Percentiles rank a stretch among this genome's conserved stretches.
Conservation (phyloP, 2,329 filamentous ascomycete genomes). For the Aspergillus ustus region DNA sequence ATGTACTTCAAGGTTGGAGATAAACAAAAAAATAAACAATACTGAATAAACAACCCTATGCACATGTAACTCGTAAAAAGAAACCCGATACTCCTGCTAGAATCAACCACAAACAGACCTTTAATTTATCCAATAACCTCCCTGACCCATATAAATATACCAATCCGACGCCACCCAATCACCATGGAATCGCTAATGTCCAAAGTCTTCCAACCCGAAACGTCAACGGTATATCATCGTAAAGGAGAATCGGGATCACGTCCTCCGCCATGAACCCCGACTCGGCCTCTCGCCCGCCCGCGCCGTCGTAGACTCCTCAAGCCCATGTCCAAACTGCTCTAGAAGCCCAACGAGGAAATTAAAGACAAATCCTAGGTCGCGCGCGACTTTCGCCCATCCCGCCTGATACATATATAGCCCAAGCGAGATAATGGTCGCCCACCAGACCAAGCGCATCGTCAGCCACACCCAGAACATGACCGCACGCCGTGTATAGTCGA, state of each 20-base stretch:
- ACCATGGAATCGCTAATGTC: background rate
- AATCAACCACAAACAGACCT: background rate
- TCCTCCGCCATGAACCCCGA: slow-evolving; percentile 49
- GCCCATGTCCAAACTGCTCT: slow-evolving; percentile 56
- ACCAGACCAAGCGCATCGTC: slow-evolving; percentile 66
- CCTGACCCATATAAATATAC: background rate
- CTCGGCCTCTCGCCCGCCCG: background rate
- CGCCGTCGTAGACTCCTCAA: slow-evolving; percentile 29
- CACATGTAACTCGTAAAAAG: background rate
- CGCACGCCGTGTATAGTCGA: slow-evolving; percentile 71
- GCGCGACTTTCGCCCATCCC: slow-evolving; percentile 39
- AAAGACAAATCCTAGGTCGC: slow-evolving; percentile 56
- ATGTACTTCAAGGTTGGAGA: background rate
- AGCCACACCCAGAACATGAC: slow-evolving; percentile 79
- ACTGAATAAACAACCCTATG: slow-evolving; percentile 1
- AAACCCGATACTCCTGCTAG: background rate
- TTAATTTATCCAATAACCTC: background rate
- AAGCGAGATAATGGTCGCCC: slow-evolving; percentile 61
- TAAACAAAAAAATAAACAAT: background rate
- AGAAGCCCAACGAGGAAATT: slow-evolving; percentile 69
- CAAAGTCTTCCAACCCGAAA: background rate
- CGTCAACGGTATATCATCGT: background rate
- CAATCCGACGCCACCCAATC: slow-evolving; percentile 16
- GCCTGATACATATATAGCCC: slow-evolving; percentile 59
- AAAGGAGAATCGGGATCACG: background rate